Evolutionary conservation across 1,139 yeast genomes (phyloP), one percentile per base, ranked within the genome.

Genomic region (Nakaseomyces uthaithaninus): DNA sequence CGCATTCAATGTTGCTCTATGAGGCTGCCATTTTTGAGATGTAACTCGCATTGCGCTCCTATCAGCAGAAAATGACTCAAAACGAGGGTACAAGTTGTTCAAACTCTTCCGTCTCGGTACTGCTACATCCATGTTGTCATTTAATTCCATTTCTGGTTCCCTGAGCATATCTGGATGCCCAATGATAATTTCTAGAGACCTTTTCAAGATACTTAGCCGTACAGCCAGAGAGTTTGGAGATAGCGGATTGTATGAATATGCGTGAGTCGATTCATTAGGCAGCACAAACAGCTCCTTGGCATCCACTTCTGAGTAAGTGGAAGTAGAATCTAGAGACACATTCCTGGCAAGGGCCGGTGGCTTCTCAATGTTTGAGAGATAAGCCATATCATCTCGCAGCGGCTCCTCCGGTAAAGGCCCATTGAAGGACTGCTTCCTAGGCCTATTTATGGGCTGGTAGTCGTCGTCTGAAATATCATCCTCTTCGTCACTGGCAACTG

Each of bases 211-310:
- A 46, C 80, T 79, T 45, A 85, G 64, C 41, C 94, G 66, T 41
- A 83, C 72, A 0, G 93, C 84, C 44, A 85, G 61, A 2, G 93
- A 80, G 54, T 82, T 81, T 12, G 86, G 91, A 4, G 91, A 80
- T 42, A 83, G 65, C 45, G 82, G 85, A 3, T 91, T 86, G 59
- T 84, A 85, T 0, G 94, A 82, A 54, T 81, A 85, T 2, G 94
- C 82, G 56, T 82, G 89, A 3, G 91, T 74, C 12, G 91, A 81
- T 54, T 81, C 91, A 10, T 78, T 74, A 3, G 93, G 86, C 55
- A 83, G 17, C 4, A 12, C 6, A 20, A 26, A 36, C 2, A 36
- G 14, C 27, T 36, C 38, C 22, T 19, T 26, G 18, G 25, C 27
- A 19, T 36, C 31, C 5, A 36, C 33, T 11, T 36, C 38, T 26